A percentile compares a stretch with the other conserved stretches of the same genome.
phyloP scores from a whole-genome alignment of 768 basidiomycete species.

The Baorangia bicolor region DNA sequence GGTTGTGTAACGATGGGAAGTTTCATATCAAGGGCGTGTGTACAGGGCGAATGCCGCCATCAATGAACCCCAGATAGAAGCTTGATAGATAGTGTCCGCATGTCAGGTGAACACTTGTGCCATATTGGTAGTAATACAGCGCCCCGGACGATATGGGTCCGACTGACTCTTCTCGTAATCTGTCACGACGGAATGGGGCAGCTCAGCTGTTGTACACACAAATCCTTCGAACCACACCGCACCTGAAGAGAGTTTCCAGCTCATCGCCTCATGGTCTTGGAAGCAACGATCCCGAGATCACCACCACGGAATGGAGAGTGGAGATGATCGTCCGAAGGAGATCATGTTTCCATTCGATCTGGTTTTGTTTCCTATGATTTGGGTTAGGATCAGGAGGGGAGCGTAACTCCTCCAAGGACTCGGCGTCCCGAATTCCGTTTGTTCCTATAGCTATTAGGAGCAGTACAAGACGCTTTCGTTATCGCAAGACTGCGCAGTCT shows the following conservation, averaged over 20 bases:
- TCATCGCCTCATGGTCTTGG: conserved; percentile 4
- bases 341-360: neutral
- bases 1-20: conserved; percentile 1
- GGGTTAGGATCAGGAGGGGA: no score
- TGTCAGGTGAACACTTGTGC: neutral
- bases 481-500: no score
- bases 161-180: neutral
- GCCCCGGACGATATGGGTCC: neutral
- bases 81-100: neutral
- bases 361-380: no score
- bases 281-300: no score
- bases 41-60: conserved; percentile 3
- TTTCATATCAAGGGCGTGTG: neutral
- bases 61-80: conserved; percentile 10
- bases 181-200: neutral
- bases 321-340: neutral
- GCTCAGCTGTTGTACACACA: neutral
- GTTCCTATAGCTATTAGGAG: neutral
- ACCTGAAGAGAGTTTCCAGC: conserved; percentile 10
- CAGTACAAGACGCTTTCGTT: no score
- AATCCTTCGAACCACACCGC: neutral
- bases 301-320: neutral
- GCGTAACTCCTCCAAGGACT: neutral
- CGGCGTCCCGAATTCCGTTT: neutral
- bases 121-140: neutral